Evolutionary conservation across 2,329 filamentous ascomycete genomes (phyloP).

Genomic region (Fusarium foetens): DNA sequence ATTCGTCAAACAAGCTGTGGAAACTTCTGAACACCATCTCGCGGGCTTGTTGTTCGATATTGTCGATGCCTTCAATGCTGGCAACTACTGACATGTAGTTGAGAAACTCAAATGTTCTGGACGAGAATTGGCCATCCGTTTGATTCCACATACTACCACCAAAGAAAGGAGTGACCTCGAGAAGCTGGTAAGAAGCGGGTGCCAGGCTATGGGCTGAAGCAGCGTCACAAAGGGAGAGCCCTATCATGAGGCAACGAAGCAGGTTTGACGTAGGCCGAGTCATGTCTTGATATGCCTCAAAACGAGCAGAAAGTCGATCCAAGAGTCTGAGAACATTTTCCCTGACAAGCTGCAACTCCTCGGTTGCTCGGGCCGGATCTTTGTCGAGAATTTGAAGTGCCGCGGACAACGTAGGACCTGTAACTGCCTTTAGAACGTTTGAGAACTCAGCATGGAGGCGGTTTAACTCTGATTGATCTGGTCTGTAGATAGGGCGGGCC

Average conservation of each 20-base stretch:
- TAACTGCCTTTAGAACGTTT: conserved; percentile 75
- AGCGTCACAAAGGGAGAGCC: conserved; percentile 69
- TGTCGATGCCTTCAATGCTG: conserved; percentile 59
- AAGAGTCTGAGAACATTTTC: conserved; percentile 75
- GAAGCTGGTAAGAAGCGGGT: conserved; percentile 50
- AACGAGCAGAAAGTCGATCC: conserved; percentile 73
- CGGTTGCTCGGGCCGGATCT: conserved; percentile 33
- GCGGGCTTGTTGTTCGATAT: conserved; percentile 56
- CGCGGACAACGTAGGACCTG: conserved; percentile 58
- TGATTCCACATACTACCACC: conserved; percentile 55
- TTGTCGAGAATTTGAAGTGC: conserved; percentile 45
- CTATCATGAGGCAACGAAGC: conserved; percentile 80
- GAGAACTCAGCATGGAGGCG: conserved; percentile 85
- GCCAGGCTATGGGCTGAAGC: conserved; percentile 56
- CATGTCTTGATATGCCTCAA: conserved; percentile 86
- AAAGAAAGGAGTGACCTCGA: conserved; percentile 65
- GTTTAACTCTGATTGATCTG: conserved; percentile 72
- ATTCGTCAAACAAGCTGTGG: conserved; percentile 79
- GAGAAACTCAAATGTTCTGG: conserved; percentile 57
- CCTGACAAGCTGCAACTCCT: conserved; percentile 61
- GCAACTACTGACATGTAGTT: conserved; percentile 49
- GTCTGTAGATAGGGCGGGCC: conserved; percentile 76
- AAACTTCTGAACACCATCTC: conserved; percentile 73
- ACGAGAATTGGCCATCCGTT: conserved; percentile 30
- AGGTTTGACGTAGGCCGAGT: conserved; percentile 81